Conservation (phyloP, 306 rosid species). For the Cucumis hystrix region DNA sequence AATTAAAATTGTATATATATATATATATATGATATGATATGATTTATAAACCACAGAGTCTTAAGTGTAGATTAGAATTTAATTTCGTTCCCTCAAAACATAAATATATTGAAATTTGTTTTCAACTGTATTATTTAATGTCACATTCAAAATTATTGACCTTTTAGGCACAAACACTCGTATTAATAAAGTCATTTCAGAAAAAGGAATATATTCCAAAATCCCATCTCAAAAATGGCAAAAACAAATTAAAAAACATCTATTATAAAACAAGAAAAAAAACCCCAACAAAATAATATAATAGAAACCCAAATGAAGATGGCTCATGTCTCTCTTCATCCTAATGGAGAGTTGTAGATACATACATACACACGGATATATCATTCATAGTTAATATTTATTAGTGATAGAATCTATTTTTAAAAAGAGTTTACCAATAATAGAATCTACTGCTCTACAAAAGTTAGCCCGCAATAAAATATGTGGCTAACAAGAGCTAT, state of each 20-base stretch:
- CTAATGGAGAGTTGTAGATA: too few relatives aligned
- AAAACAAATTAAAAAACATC: conserved; percentile 48
- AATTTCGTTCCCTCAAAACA: background rate
- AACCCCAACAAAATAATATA: too few relatives aligned
- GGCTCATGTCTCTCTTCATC: too few relatives aligned
- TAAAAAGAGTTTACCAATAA: too few relatives aligned
- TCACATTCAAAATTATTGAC: background rate
- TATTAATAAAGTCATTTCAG: background rate
- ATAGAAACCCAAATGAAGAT: too few relatives aligned
- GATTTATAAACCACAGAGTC: background rate
- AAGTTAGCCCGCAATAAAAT: too few relatives aligned
- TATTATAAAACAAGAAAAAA: background rate
- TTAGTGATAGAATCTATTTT: too few relatives aligned
- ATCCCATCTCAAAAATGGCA: conserved; percentile 23
- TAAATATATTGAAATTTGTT: background rate
- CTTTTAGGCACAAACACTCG: background rate
- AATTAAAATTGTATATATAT: too few relatives aligned
- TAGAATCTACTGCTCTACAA: too few relatives aligned
- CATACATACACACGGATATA: too few relatives aligned
- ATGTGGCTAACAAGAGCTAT: too few relatives aligned
- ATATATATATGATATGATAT: background rate
- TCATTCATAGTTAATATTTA: too few relatives aligned
- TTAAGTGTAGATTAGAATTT: background rate
- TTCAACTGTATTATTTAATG: background rate
- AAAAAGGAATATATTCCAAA: conserved; percentile 7